These are phyloP conservation scores for Tuber indicum DNA, from an alignment of 495 filamentous ascomycete genomes.

Conservation along the genomic window DNA sequence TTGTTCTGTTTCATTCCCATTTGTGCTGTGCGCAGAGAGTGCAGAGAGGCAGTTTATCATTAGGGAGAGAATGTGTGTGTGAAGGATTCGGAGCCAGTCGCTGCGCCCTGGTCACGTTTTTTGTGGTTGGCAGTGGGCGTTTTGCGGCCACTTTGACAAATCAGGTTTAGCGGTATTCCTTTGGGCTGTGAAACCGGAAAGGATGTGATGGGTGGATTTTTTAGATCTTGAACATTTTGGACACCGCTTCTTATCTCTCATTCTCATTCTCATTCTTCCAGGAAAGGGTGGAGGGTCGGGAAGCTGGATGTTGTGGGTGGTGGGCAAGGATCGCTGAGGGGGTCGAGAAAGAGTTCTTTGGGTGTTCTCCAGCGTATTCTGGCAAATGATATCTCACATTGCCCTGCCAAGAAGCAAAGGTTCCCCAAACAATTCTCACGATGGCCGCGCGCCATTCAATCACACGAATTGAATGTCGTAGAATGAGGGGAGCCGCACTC, in stretches of 20 bases:
- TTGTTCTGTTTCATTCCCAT: not conserved
- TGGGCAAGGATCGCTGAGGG: not conserved
- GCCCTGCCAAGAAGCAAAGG: conserved; percentile 30
- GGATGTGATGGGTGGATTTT: not conserved
- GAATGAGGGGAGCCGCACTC: conserved; percentile 12
- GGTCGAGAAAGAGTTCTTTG: not conserved
- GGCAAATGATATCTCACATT: conserved; percentile 3
- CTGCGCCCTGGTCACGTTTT: conserved; percentile 28
- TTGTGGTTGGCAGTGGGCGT: conserved; percentile 32
- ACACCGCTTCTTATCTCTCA: not conserved
- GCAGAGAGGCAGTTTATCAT: not conserved
- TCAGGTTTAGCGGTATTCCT: not conserved
- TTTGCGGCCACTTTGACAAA: conserved; percentile 14
- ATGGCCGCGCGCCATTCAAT: conserved; percentile 12
- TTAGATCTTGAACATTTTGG: not conserved
- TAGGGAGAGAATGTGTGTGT: not conserved
- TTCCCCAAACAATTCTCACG: conserved; percentile 15
- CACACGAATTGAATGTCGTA: not conserved
- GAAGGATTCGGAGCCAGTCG: not conserved
- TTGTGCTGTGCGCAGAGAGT: not conserved
- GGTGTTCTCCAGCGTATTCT: not conserved
- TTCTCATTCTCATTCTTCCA: not conserved
- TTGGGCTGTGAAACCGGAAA: conserved; percentile 20
- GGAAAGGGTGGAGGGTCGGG: not conserved
- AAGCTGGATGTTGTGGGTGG: not conserved